phyloP scores from a whole-genome alignment of 768 basidiomycete species.

The Phylloporus rhodoxanthus region DNA sequence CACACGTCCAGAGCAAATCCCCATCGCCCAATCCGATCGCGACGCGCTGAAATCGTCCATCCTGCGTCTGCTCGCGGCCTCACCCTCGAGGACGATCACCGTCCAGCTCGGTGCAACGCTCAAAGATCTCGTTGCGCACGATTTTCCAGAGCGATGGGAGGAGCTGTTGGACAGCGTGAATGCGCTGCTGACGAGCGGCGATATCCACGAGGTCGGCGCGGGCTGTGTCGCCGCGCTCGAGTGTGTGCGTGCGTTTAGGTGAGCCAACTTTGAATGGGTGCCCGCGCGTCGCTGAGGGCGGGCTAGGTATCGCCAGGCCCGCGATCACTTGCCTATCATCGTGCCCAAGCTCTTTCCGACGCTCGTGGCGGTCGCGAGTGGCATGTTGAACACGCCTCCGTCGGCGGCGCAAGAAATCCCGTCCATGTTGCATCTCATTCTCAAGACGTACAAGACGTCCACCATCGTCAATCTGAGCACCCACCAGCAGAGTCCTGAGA shows the following conservation, averaged over 20 bases:
- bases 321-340: constrained; percentile 53
- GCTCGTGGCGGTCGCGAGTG: constrained; percentile 65
- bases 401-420: constrained; percentile 65
- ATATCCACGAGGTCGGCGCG: constrained; percentile 71
- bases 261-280: not conserved
- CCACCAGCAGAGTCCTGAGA: constrained; percentile 71
- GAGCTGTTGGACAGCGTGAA: constrained; percentile 63
- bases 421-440: constrained; percentile 76
- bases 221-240: constrained; percentile 77
- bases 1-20: constrained; percentile 53
- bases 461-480: constrained; percentile 66
- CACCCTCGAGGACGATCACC: constrained; percentile 61
- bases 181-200: constrained; percentile 51
- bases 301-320: constrained; percentile 61
- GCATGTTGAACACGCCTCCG: constrained; percentile 61
- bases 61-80: constrained; percentile 62
- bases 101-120: constrained; percentile 71
- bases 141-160: constrained; percentile 78
- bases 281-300: constrained; percentile 35
- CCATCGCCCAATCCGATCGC: constrained; percentile 65
- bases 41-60: constrained; percentile 64
- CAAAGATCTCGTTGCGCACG: constrained; percentile 66
- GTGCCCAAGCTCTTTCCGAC: constrained; percentile 64
- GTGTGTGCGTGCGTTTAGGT: constrained; percentile 55
- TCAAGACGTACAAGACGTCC: constrained; percentile 82